Base-by-base conservation (phyloP, 352 stramenopile species). In the Phytophthora niederhauseri region DNA sequence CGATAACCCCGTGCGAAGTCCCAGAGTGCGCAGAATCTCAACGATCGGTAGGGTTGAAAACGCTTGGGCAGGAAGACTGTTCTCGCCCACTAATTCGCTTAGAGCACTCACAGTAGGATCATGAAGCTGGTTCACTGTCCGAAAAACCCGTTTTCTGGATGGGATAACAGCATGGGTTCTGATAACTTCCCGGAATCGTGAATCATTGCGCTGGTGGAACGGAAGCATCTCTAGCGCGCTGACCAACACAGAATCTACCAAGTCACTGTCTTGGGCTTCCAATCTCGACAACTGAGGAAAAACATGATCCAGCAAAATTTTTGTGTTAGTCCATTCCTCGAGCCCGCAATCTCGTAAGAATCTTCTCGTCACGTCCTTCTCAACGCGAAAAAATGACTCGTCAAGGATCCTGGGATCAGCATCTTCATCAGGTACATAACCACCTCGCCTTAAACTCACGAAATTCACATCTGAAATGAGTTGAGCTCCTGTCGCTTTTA, bases 71-170 rank as follows among this genome's bases (percentile, higher is more conserved):
- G 87, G 85, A 12, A 94, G 69, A 62, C 83, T 91, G 15, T 83
- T 87, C 19, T 82, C 77, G 15, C 87, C 87, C 12, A 94, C 83
- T 24, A 94, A 53, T 22, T 83, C 81, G 38, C 76, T 82, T 15
- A 94, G 53, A 34, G 92, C 85, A 12, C 76, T 80, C 41, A 83
- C 86, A 59, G 72, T 90, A 24, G 87, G 87, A 64, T 95, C 87
- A 31, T 95, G 81, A 6, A 95, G 64, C 53, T 95, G 79, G 3
- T 65, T 73, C 17, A 91, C 56, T 20, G 60, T 57, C 20, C 84
- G 85, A 57, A 90, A 79, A 15, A 76, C 49, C 22, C 79, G 70
- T 61, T 85, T 89, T 24, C 72, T 70, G 2, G 85, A 92, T 45
- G 86, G 84, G 63, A 95, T 75, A 9, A 92, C 68, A 17, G 66